Conservation (phyloP, 2,329 filamentous ascomycete genomes). For the Ophiostoma himal-ulmi region DNA sequence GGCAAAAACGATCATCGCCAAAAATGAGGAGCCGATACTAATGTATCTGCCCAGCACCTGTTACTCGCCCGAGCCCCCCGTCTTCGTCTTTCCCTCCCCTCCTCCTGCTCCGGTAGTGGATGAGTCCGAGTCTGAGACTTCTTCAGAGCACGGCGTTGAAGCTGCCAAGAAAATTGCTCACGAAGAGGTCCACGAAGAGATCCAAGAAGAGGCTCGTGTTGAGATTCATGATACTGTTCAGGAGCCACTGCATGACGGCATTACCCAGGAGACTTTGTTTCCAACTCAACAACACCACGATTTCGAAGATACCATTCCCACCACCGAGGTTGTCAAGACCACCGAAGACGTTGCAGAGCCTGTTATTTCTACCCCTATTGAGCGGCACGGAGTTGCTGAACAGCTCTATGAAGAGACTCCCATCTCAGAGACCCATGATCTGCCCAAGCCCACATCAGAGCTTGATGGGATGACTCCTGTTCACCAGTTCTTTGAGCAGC, state of each 20-base stretch:
- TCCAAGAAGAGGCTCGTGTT: background rate
- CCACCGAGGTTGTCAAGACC: background rate
- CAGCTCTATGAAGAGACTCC: background rate
- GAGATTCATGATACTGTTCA: background rate
- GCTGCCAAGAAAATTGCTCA: background rate
- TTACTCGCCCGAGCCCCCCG: background rate
- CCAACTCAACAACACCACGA: background rate
- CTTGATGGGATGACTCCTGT: background rate
- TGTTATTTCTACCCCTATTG: background rate
- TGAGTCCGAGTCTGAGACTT: background rate
- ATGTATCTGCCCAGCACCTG: conserved; percentile 1
- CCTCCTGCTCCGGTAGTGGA: background rate
- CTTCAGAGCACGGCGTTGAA: background rate
- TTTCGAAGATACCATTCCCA: background rate
- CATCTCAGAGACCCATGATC: background rate
- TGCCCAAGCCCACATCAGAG: background rate
- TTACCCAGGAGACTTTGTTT: background rate
- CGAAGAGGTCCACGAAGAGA: background rate
- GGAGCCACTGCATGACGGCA: background rate
- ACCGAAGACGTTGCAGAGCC: background rate
- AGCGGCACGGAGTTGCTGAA: background rate
- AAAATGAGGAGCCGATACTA: background rate
- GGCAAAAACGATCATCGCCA: background rate
- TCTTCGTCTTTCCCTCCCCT: background rate
- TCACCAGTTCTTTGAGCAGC: background rate